These are phyloP conservation scores for Irpex lacteus DNA, from an alignment of 1,284 basidiomycete species.

Conservation along the genomic window DNA sequence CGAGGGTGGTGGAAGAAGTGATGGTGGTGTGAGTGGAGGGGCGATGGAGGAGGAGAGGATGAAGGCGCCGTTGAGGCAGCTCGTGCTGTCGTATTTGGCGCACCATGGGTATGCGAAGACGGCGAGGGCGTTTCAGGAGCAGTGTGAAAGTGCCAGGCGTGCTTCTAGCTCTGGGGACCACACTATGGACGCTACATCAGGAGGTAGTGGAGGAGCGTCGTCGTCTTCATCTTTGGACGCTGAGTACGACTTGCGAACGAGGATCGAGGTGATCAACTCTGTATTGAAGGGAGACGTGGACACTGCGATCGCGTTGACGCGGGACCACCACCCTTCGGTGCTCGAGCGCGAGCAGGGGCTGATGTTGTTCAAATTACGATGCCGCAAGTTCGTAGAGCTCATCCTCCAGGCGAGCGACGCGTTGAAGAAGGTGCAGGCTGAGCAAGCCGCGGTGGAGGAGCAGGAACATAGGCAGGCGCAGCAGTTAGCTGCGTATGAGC, in stretches of 20 bases:
- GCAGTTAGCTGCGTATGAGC: slow-evolving; percentile 22
- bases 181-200: slow-evolving; percentile 27
- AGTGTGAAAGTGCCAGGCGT: slow-evolving; percentile 21
- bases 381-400: slow-evolving; percentile 81
- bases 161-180: slow-evolving; percentile 44
- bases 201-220: slow-evolving; percentile 9
- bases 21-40: slow-evolving; percentile 16
- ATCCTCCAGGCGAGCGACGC: slow-evolving; percentile 67
- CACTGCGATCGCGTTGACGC: slow-evolving; percentile 55
- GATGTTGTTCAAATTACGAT: slow-evolving; percentile 73
- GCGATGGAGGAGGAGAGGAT: slow-evolving; percentile 27
- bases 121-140: slow-evolving; percentile 58
- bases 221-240: slow-evolving; percentile 11
- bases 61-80: slow-evolving; percentile 52
- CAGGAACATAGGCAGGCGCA: slow-evolving; percentile 33
- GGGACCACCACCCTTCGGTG: slow-evolving; percentile 55
- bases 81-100: slow-evolving; percentile 76
- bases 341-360: slow-evolving; percentile 65
- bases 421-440: slow-evolving; percentile 52
- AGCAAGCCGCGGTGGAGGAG: slow-evolving; percentile 38
- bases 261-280: slow-evolving; percentile 68
- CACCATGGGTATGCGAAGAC: slow-evolving; percentile 79
- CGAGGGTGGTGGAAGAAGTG: slow-evolving; percentile 16
- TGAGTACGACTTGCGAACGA: slow-evolving; percentile 53
- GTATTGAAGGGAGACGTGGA: slow-evolving; percentile 73